Conservation (phyloP, 352 stramenopile genomes). For the Globisporangium recalcitrans region DNA sequence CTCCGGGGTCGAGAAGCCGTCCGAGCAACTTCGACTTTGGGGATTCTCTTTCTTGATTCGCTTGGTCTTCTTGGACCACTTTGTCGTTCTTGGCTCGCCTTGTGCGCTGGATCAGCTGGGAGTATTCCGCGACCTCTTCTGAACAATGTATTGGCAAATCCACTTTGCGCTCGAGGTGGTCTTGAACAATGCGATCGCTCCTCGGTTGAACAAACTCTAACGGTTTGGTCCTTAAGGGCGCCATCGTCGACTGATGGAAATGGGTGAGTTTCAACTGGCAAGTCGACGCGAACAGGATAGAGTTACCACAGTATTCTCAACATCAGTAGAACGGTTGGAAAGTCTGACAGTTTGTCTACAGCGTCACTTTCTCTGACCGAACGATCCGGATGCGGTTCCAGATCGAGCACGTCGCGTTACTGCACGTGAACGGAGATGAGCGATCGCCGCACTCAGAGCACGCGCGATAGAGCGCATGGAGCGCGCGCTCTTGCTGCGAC, state of each 20-base stretch:
- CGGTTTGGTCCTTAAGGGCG: no score
- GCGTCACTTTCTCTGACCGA: conserved; percentile 28
- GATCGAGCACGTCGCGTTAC: conserved; percentile 52
- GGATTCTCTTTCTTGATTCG: neutral
- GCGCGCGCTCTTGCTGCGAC: conserved; percentile 33
- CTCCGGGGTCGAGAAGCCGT: neutral
- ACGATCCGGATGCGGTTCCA: conserved; percentile 63
- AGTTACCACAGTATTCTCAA: no score
- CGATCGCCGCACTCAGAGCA: conserved; percentile 54
- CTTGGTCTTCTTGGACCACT: neutral
- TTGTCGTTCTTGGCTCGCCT: neutral
- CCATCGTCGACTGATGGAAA: no score
- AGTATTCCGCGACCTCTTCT: neutral
- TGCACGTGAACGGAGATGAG: conserved; percentile 37
- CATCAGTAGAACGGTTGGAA: no score
- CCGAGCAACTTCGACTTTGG: neutral
- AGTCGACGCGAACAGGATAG: neutral
- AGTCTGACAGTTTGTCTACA: conserved; percentile 13
- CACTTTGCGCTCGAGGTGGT: neutral
- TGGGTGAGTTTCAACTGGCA: neutral
- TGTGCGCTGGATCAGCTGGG: neutral
- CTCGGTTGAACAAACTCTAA: no score
- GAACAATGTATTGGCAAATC: neutral
- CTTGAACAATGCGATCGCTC: neutral
- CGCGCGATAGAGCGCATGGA: conserved; percentile 30